Conservation (phyloP, 2,329 filamentous ascomycete genomes). For the Aphanocladium album region DNA sequence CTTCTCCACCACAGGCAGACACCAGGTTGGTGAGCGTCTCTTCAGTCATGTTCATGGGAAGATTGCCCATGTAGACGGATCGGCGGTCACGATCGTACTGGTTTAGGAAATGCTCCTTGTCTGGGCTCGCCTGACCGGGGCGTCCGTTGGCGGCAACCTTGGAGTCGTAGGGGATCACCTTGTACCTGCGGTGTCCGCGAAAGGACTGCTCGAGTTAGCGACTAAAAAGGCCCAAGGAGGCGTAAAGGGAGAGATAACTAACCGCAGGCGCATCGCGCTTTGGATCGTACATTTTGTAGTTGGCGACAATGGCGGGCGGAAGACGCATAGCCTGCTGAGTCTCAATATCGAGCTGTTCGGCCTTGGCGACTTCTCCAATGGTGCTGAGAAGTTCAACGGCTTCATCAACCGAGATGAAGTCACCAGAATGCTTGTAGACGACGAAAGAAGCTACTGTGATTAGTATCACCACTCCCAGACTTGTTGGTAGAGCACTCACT, state of each 20-base stretch:
- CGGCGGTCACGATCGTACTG: slow-evolving; percentile 39
- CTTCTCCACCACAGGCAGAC: slow-evolving; percentile 35
- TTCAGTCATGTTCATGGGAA: slow-evolving; percentile 35
- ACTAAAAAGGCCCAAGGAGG: neutral
- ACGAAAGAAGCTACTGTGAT: slow-evolving; percentile 41
- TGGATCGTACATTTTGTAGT: slow-evolving; percentile 47
- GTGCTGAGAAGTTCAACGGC: slow-evolving; percentile 36
- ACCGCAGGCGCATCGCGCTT: slow-evolving; percentile 45
- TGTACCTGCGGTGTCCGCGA: slow-evolving; percentile 20
- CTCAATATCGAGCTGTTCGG: slow-evolving; percentile 30
- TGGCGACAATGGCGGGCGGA: slow-evolving; percentile 38
- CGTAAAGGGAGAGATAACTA: slow-evolving; percentile 22
- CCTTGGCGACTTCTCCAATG: slow-evolving; percentile 40
- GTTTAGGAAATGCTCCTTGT: slow-evolving; percentile 19
- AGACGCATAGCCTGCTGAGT: slow-evolving; percentile 30
- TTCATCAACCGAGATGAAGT: slow-evolving; percentile 37
- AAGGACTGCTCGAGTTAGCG: slow-evolving; percentile 23
- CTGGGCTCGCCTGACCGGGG: neutral
- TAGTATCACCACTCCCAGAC: slow-evolving; percentile 19
- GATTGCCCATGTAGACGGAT: slow-evolving; percentile 43
- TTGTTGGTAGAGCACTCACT: slow-evolving; percentile 34
- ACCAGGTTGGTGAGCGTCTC: slow-evolving; percentile 33
- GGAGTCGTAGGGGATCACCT: slow-evolving; percentile 23
- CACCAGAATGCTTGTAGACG: slow-evolving; percentile 34
- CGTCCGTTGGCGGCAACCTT: slow-evolving; percentile 15